Evolutionary conservation across 352 stramenopile genomes (phyloP).

Genomic region (Phytophthora palmivora): DNA sequence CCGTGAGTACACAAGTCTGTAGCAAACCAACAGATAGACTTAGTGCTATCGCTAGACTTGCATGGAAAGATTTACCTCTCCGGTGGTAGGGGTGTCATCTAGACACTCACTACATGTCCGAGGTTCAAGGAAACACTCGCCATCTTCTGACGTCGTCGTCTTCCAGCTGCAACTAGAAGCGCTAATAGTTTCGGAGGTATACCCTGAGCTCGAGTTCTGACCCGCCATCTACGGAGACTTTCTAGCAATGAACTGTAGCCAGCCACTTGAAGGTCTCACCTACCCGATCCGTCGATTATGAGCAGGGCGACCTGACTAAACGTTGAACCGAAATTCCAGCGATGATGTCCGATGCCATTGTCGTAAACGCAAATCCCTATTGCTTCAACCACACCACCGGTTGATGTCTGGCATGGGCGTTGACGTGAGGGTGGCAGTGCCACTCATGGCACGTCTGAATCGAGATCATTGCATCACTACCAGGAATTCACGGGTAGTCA

Average conservation of each 20-base stretch:
- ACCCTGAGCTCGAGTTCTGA: slow-evolving; percentile 8
- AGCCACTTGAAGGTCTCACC: slow-evolving; percentile 6
- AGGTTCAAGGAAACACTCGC: slow-evolving; percentile 32
- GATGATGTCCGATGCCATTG: slow-evolving; percentile 14
- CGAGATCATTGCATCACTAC: too few relatives aligned
- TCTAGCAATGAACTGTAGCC: slow-evolving; percentile 28
- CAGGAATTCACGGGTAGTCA: too few relatives aligned
- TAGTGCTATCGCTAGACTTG: neutral
- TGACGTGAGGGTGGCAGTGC: too few relatives aligned
- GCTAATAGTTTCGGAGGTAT: slow-evolving; percentile 5
- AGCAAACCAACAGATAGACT: neutral
- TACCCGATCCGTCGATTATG: slow-evolving; percentile 15
- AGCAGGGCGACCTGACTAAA: slow-evolving; percentile 13
- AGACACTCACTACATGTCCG: slow-evolving; percentile 49
- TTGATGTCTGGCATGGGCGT: too few relatives aligned
- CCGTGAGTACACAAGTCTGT: slow-evolving; percentile 37
- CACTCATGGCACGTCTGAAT: too few relatives aligned
- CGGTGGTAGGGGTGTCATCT: slow-evolving; percentile 31
- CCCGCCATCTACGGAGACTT: slow-evolving; percentile 22
- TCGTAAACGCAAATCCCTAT: slow-evolving; percentile 19
- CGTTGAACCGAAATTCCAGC: neutral
- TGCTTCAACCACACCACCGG: slow-evolving; percentile 14
- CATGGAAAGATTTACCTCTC: slow-evolving; percentile 26
- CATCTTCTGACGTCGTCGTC: slow-evolving; percentile 15
- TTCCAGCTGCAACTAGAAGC: slow-evolving; percentile 47